A percentile compares a stretch with the other conserved stretches of the same genome.
Conservation (phyloP, 2,329 filamentous ascomycete genomes). For the Arthroderma sp. region DNA sequence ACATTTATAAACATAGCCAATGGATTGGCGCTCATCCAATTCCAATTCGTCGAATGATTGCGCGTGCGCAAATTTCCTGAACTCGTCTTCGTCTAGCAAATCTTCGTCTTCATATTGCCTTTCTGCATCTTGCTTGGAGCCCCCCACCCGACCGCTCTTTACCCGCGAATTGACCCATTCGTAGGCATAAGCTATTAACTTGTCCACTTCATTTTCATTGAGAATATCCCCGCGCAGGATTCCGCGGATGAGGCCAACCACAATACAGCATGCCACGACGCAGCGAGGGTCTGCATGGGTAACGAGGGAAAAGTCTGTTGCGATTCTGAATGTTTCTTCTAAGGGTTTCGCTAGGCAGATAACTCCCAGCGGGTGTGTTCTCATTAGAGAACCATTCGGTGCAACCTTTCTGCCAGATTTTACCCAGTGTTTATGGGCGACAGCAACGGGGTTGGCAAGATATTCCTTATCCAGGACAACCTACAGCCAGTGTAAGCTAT, state of each 20-base stretch:
- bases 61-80: conserved; percentile 29
- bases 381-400: conserved; percentile 42
- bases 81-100: conserved; percentile 30
- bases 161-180: conserved; percentile 26
- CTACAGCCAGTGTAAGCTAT: conserved; percentile 4
- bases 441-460: conserved; percentile 26
- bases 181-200: conserved; percentile 27
- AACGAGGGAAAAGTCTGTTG: conserved; percentile 30
- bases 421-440: conserved; percentile 32
- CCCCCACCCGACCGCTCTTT: conserved; percentile 17
- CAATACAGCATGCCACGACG: conserved; percentile 37
- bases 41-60: conserved; percentile 27
- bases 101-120: conserved; percentile 8
- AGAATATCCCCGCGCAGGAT: conserved; percentile 35
- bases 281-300: conserved; percentile 43
- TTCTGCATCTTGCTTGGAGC: conserved; percentile 2
- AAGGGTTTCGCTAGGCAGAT: conserved; percentile 32
- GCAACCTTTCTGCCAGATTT: conserved; percentile 28
- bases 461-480: conserved; percentile 28
- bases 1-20: conserved; percentile 44
- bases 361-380: conserved; percentile 39
- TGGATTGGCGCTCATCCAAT: conserved; percentile 34
- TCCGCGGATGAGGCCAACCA: conserved; percentile 35
- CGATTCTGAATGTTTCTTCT: conserved; percentile 33
- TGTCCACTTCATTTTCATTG: conserved; percentile 30